Evolutionary conservation across 2,329 filamentous ascomycete species (phyloP).

Genomic region (Amylocarpus encephaloides): DNA sequence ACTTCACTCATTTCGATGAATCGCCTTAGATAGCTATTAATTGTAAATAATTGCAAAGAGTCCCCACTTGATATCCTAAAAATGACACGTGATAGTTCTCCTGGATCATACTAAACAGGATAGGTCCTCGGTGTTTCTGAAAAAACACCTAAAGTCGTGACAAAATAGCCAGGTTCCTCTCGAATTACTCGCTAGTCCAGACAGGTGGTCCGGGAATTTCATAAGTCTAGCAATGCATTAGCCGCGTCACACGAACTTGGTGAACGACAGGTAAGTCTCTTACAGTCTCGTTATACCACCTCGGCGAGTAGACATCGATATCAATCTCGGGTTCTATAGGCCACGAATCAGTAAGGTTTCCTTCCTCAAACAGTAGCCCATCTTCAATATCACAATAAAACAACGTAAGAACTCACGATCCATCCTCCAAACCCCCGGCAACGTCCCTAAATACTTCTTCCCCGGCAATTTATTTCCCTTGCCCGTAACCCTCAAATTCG

Average conservation of each 20-base stretch:
- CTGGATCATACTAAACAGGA: too few species aligned
- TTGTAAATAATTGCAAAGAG: too few species aligned
- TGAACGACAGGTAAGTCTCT: neutral
- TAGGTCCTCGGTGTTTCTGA: too few species aligned
- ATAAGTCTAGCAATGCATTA: too few species aligned
- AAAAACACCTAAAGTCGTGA: too few species aligned
- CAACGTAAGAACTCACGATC: constrained; percentile 6
- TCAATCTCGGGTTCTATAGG: constrained; percentile 15
- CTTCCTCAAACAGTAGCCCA: too few species aligned
- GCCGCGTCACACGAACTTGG: too few species aligned
- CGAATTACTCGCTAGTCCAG: neutral
- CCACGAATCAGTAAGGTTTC: neutral
- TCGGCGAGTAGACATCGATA: constrained; percentile 13
- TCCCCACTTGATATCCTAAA: too few species aligned
- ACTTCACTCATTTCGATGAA: too few species aligned
- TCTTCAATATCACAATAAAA: neutral
- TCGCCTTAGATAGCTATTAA: too few species aligned
- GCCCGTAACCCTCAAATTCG: constrained; percentile 14
- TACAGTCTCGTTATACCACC: constrained; percentile 3
- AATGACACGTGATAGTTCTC: too few species aligned
- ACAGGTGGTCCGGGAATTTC: neutral
- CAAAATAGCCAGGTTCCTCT: too few species aligned
- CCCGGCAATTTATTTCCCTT: constrained; percentile 12
- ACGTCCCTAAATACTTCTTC: constrained; percentile 10
- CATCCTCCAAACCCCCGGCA: constrained; percentile 14